phyloP scores from a whole-genome alignment of 805 yeast genomes.

The Metschnikowia chrysomelidarum region DNA sequence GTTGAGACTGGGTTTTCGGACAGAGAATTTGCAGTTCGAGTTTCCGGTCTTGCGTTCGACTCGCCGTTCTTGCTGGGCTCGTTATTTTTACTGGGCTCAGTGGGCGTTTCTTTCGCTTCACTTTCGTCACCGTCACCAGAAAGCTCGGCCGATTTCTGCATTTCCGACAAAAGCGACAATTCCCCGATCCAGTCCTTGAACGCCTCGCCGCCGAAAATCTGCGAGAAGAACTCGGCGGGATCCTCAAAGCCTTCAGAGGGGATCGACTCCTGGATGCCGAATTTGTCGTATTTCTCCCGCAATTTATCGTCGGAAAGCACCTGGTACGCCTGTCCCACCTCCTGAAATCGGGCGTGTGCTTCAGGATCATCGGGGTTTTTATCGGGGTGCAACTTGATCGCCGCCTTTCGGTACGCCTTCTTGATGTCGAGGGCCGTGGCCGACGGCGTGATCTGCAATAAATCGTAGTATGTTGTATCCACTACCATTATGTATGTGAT shows the following conservation, averaged over 20 bases:
- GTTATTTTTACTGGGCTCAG: neutral
- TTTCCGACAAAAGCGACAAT: slow-evolving; percentile 47
- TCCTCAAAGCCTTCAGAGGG: slow-evolving; percentile 74
- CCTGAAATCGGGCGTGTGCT: slow-evolving; percentile 45
- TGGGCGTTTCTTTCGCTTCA: neutral
- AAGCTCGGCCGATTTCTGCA: slow-evolving; percentile 42
- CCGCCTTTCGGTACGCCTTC: slow-evolving; percentile 66
- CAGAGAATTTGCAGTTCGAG: neutral
- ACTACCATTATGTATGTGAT: slow-evolving; percentile 36
- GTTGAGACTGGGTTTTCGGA: neutral
- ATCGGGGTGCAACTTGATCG: slow-evolving; percentile 74
- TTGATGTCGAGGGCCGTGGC: slow-evolving; percentile 45
- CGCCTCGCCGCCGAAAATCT: slow-evolving; percentile 87
- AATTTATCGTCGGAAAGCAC: slow-evolving; percentile 65
- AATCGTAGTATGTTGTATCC: slow-evolving; percentile 43
- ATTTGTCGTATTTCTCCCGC: slow-evolving; percentile 68
- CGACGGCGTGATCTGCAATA: slow-evolving; percentile 30
- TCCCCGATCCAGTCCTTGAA: slow-evolving; percentile 56
- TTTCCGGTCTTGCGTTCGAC: neutral
- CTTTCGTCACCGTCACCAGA: slow-evolving; percentile 35
- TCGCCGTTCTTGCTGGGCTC: neutral
- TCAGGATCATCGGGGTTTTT: slow-evolving; percentile 45
- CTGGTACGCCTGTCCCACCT: slow-evolving; percentile 71
- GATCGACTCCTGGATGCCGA: slow-evolving; percentile 69
- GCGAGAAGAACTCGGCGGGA: slow-evolving; percentile 58